A percentile compares a stretch with the other conserved stretches of the same genome.
These are phyloP conservation scores for Penicillium hordei DNA, from an alignment of 2,329 filamentous ascomycete genomes.

Conservation along the genomic window DNA sequence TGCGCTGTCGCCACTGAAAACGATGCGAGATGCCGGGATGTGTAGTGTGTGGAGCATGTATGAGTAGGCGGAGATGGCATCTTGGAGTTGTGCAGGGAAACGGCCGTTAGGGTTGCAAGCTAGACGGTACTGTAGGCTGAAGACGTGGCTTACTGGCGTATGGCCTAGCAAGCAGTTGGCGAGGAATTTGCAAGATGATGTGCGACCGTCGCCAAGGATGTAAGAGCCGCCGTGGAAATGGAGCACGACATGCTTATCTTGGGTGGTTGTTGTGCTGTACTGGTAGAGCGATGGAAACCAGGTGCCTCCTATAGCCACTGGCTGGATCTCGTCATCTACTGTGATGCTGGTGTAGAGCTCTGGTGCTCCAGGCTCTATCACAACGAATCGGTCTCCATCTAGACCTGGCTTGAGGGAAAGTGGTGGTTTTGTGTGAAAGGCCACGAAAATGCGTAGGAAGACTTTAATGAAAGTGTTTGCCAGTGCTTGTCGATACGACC, in stretches of 20 bases:
- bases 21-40: conserved; percentile 22
- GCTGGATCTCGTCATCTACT: conserved; percentile 9
- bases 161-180: conserved; percentile 9
- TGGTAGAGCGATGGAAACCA: conserved; percentile 15
- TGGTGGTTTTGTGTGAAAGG: conserved; percentile 11
- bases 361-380: conserved; percentile 8
- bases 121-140: conserved; percentile 20
- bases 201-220: conserved; percentile 13
- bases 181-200: conserved; percentile 10
- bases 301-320: conserved; percentile 11
- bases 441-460: conserved; percentile 10
- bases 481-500: conserved; percentile 17
- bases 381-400: conserved; percentile 14
- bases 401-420: conserved; percentile 11
- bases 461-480: conserved; percentile 5
- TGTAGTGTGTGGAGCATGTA: conserved; percentile 21
- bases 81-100: conserved; percentile 25
- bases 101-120: conserved; percentile 14
- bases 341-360: conserved; percentile 8
- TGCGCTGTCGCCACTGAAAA: conserved; percentile 25
- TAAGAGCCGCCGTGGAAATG: conserved; percentile 18
- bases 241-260: conserved; percentile 13
- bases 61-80: conserved; percentile 24
- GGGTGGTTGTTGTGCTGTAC: conserved; percentile 4
- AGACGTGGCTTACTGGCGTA: conserved; percentile 8